phyloP scores from a whole-genome alignment of 441 rosid genomes.

The Bruguiera hainesii region DNA sequence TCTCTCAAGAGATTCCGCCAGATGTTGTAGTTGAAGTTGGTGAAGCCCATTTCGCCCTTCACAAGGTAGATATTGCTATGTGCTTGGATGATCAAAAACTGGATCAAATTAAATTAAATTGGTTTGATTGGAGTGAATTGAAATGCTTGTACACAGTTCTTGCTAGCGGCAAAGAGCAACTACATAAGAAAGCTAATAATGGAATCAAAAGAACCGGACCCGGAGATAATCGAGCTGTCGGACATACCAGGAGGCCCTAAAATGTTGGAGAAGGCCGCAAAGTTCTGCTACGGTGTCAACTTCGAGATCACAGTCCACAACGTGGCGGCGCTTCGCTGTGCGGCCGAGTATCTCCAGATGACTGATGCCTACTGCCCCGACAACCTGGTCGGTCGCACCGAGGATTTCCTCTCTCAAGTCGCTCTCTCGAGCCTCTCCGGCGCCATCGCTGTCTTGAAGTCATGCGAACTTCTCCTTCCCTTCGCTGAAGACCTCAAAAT shows the following conservation, averaged over 20 bases:
- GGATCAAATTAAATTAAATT: background rate
- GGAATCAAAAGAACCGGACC: conserved; percentile 60
- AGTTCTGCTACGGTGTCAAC: conserved; percentile 84
- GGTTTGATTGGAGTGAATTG: too few species aligned
- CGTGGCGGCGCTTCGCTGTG: conserved; percentile 79
- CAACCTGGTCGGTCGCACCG: conserved; percentile 77
- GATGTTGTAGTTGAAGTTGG: conserved; percentile 73
- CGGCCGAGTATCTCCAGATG: conserved; percentile 83
- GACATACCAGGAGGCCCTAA: conserved; percentile 86
- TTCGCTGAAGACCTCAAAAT: conserved; percentile 62
- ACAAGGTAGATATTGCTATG: conserved; percentile 42
- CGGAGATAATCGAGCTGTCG: conserved; percentile 56
- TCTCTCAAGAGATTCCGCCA: conserved; percentile 76
- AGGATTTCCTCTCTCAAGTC: conserved; percentile 77
- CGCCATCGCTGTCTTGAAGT: conserved; percentile 69
- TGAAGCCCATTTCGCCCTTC: conserved; percentile 79
- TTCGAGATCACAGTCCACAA: conserved; percentile 85
- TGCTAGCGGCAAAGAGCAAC: conserved; percentile 88
- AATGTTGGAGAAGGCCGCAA: conserved; percentile 76
- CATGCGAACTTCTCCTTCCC: conserved; percentile 75
- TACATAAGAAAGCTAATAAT: conserved; percentile 65
- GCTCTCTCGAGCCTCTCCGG: conserved; percentile 78
- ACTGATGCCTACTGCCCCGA: conserved; percentile 58
- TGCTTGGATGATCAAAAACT: background rate
- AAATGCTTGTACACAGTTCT: conserved; percentile 42